Base-by-base conservation (phyloP, 2,329 filamentous ascomycete genomes). In the Taxawa tesnikishii region DNA sequence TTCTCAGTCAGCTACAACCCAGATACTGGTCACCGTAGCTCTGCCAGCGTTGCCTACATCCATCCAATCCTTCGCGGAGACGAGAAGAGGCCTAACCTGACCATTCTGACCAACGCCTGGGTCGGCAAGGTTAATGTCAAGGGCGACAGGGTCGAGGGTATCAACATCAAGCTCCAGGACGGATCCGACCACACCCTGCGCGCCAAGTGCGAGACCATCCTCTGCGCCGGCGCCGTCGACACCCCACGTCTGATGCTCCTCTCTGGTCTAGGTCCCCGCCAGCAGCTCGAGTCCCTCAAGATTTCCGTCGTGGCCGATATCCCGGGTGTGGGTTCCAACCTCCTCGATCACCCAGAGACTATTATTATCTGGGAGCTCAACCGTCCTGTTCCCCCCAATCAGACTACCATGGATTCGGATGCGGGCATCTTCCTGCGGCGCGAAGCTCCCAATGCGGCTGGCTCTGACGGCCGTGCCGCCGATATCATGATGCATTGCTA, bases 401-500 rank as follows among this genome's bases (percentile, higher is more conserved):
- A 87, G 63, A 90, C 83, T 30, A 88, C 82, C 50, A 88, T 88
- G 81, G 82, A 90, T 62, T 92, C 79, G 15, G 85, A 94, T 51
- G 83, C 83, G 3, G 83, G 82, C 41, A 80, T 90, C 51, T 93
- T 93, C 69, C 66, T 93, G 36, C 82, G 84, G 40, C 80, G 83
- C 38, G 76, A 92, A 57, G 53, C 67, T 10, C 65, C 73, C 45
- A 75, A 87, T 49, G 80, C 83, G 3, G 71, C 68, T 3, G 71
- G 71, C 35, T 61, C 62, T 2, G 83, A 92, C 45, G 79, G 79
- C 32, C 71, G 80, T 39, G 77, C 82, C 34, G 81, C 80, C 41
- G 85, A 94, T 51, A 62, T 92, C 49, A 93, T 93, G 85, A 90
- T 90, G 80, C 84, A 93, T 64, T 93, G 84, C 70, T 93, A 93